Base-by-base conservation (phyloP, 179 eudicot species). In the Pouteria campechiana region DNA sequence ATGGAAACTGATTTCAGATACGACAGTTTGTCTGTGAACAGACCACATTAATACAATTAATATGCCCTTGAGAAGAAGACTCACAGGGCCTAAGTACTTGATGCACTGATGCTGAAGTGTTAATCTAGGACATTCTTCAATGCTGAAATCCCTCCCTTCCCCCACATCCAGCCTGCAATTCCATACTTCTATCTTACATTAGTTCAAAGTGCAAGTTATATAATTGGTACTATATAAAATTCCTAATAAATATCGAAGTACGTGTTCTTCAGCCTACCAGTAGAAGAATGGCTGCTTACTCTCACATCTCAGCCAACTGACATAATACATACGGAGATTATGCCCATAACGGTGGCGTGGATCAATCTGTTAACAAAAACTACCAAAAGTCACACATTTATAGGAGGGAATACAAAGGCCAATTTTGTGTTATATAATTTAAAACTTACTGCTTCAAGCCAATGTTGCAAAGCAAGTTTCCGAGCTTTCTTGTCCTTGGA, bases 331-430 rank as follows among this genome's bases (percentile, higher is more conserved):
- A 48, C 76, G 96, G 19, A 87, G 81, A 58, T 87, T 87, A 61
- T 87, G 96, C 23, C 96, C 96, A 64, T 87, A 87, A 10, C 96
- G 93, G 45, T 89, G 97, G 39, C 97, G 74, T 35, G 97, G 97
- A 61, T 89, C 97, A 74, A 85, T 89, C 97, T 89, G 67, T 52
- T 32, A 18, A 38, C 5, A 19, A 3, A 11, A 32, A 5, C 53
- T 16, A 60, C 27, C 2, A 20, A 15, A 22, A 14, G 35, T 12
- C 43, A 19, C 17, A 3, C 3, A 9, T 15, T n/a, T 10, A 43
- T 14, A 17, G 6, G 5, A 50, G 17, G 21, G 2, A 33, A 32
- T 17, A 5, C 18, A 39, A 30, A 52, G 32, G 15, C 16, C 18
- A 6, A 19, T 42, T 29, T n/a, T 40, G 32, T 6, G 34, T 22